These are phyloP conservation scores for Aspergillus floridensis DNA, from an alignment of 2,329 filamentous ascomycete species.

Conservation along the genomic window DNA sequence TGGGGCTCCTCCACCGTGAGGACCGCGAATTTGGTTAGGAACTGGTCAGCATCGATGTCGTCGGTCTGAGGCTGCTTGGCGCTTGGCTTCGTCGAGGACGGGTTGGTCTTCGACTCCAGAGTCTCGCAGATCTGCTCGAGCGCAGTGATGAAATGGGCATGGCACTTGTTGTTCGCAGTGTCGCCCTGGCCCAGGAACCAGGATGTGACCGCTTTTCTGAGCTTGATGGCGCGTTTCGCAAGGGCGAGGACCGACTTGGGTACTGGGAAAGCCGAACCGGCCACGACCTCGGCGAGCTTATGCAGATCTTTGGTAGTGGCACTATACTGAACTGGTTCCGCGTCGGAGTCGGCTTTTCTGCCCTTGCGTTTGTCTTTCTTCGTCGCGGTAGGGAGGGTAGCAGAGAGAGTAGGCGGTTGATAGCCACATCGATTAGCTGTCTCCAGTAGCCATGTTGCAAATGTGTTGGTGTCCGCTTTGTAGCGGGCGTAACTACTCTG, in stretches of 20 bases:
- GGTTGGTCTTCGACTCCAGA: slow-evolving; percentile 22
- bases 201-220: slow-evolving; percentile 28
- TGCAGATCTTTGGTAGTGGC: slow-evolving; percentile 25
- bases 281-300: slow-evolving; percentile 23
- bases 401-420: slow-evolving; percentile 12
- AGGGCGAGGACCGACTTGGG: slow-evolving; percentile 22
- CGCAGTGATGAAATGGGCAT: slow-evolving; percentile 27
- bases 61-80: slow-evolving; percentile 16
- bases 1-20: slow-evolving; percentile 28
- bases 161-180: slow-evolving; percentile 19
- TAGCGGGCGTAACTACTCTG: slow-evolving; percentile 27
- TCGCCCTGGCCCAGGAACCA: slow-evolving; percentile 28
- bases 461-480: slow-evolving; percentile 28
- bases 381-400: slow-evolving; percentile 5
- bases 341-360: slow-evolving; percentile 13
- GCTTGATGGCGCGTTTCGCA: slow-evolving; percentile 26
- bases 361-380: slow-evolving; percentile 13
- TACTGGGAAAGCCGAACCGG: slow-evolving; percentile 21
- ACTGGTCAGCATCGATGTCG: slow-evolving; percentile 12
- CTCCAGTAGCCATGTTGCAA: slow-evolving; percentile 30
- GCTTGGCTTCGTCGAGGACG: slow-evolving; percentile 16
- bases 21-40: slow-evolving; percentile 28
- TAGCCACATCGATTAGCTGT: slow-evolving; percentile 28
- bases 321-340: slow-evolving; percentile 20
- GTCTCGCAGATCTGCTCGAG: slow-evolving; percentile 27